Percentiles rank a stretch among this genome's conserved stretches.
These are phyloP conservation scores for Coemansia sp. DNA, from an alignment of 192 early-diverging fungal species.

Conservation along the genomic window DNA sequence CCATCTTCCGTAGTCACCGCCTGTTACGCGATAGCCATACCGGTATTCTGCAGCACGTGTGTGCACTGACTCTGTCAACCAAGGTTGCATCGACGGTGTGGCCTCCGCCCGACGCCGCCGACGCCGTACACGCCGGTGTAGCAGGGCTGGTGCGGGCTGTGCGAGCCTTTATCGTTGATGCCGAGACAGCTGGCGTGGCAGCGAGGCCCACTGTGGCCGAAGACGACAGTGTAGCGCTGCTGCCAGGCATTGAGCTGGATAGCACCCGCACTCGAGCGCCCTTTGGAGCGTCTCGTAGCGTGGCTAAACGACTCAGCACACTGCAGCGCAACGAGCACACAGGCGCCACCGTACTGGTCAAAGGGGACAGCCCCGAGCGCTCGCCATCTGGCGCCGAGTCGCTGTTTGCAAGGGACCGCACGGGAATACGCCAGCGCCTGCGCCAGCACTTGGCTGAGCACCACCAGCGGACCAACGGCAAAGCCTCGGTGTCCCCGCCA, in stretches of 20 bases:
- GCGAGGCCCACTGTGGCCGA: slow-evolving; percentile 11
- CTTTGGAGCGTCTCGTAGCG: slow-evolving; percentile 14
- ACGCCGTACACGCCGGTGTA: slow-evolving; percentile 71
- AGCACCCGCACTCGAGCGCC: slow-evolving; percentile 19
- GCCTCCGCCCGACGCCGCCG: slow-evolving; percentile 81
- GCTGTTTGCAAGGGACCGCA: slow-evolving; percentile 48
- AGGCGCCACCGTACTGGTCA: slow-evolving; percentile 45
- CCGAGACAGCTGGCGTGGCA: slow-evolving; percentile 58
- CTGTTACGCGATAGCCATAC: slow-evolving; percentile 69
- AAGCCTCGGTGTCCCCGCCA: background rate
- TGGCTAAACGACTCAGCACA: slow-evolving; percentile 32
- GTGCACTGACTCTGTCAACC: slow-evolving; percentile 79
- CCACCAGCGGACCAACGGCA: slow-evolving; percentile 40
- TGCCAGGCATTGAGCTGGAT: slow-evolving; percentile 43
- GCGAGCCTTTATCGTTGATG: slow-evolving; percentile 68
- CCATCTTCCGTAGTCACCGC: slow-evolving; percentile 62
- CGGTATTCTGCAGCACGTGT: slow-evolving; percentile 75
- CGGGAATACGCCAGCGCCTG: slow-evolving; percentile 51
- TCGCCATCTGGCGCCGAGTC: slow-evolving; percentile 12
- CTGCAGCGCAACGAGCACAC: slow-evolving; percentile 54
- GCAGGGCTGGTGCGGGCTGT: slow-evolving; percentile 76
- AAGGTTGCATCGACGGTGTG: slow-evolving; percentile 83
- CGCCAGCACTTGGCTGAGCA: slow-evolving; percentile 55
- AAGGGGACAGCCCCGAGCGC: slow-evolving; percentile 18
- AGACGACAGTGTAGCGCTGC: slow-evolving; percentile 40